Evolutionary conservation across 225 moss, liverwort and hornwort genomes (phyloP).

Genomic region (Physcomitrium patens): DNA sequence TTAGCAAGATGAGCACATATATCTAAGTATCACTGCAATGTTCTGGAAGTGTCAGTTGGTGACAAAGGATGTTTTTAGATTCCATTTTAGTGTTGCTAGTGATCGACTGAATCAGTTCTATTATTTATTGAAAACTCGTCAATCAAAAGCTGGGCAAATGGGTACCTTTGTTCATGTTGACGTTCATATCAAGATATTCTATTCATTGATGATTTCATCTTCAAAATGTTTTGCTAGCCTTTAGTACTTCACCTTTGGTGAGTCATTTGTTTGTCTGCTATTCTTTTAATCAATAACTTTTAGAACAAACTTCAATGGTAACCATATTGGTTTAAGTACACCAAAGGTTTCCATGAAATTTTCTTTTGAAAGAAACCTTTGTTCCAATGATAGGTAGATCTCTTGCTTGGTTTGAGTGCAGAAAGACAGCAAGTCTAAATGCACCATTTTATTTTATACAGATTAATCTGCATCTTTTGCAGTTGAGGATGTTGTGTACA

Average conservation of each 20-base stretch:
- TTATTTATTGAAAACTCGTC: constrained; percentile 51
- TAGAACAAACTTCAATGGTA: not conserved
- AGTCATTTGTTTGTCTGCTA: not conserved
- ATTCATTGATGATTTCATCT: not conserved
- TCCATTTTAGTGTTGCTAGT: too few relatives aligned
- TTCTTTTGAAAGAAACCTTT: constrained; percentile 3
- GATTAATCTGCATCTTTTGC: constrained; percentile 22
- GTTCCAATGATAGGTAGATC: constrained; percentile 58
- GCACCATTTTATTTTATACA: constrained; percentile 68
- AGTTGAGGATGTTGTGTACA: not conserved
- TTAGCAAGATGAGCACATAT: too few relatives aligned
- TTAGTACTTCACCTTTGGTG: not conserved
- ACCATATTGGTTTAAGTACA: not conserved
- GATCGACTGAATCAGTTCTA: too few relatives aligned
- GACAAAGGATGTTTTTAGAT: too few relatives aligned
- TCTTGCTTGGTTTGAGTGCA: constrained; percentile 67
- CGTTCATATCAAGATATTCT: constrained; percentile 61
- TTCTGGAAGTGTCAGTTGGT: too few relatives aligned
- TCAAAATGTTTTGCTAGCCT: not conserved
- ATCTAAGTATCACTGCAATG: too few relatives aligned
- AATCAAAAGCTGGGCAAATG: constrained; percentile 70
- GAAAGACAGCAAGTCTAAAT: constrained; percentile 53
- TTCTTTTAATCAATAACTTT: not conserved
- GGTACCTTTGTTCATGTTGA: constrained; percentile 71
- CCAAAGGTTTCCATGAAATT: not conserved